Conservation (phyloP, 805 yeast species). For the Cyberlindnera japonica region DNA sequence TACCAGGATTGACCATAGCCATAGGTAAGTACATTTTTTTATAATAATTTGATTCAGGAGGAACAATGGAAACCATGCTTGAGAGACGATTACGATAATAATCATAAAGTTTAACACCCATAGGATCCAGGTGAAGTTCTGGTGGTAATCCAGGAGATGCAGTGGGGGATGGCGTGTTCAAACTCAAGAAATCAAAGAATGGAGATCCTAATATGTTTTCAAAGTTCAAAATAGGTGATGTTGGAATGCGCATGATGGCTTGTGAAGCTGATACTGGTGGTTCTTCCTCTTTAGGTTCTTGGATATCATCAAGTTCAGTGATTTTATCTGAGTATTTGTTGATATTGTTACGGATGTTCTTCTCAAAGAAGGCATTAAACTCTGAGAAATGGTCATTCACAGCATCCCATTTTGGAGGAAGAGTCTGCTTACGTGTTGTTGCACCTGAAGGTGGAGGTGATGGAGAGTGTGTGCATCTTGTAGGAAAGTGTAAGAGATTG, state of each 20-base stretch:
- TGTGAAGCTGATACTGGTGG: constrained; percentile 1
- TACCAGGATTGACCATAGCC: constrained; percentile 47
- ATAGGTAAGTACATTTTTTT: constrained; percentile 47
- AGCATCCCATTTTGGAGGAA: constrained; percentile 17
- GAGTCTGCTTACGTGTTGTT: neutral
- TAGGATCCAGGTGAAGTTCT: constrained; percentile 35
- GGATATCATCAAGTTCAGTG: constrained; percentile 10
- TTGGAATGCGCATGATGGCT: neutral
- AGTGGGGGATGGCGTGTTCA: constrained; percentile 13
- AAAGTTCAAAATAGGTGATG: constrained; percentile 1
- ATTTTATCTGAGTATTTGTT: constrained; percentile 17
- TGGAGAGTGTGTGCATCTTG: constrained; percentile 9
- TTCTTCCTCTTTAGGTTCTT: neutral
- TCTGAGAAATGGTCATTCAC: constrained; percentile 12
- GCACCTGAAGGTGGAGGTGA: constrained; percentile 3
- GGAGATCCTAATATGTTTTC: constrained; percentile 13
- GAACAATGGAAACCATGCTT: constrained; percentile 43
- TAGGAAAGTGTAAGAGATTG: constrained; percentile 18
- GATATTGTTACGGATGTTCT: constrained; percentile 21
- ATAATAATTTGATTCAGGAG: constrained; percentile 49
- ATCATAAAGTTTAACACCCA: constrained; percentile 42
- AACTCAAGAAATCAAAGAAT: constrained; percentile 13
- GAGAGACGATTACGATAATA: constrained; percentile 49
- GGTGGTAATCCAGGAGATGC: constrained; percentile 20
- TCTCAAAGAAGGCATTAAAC: constrained; percentile 27